Conservation (phyloP, 208 protist genomes). For the Wallacemonas sp. region DNA sequence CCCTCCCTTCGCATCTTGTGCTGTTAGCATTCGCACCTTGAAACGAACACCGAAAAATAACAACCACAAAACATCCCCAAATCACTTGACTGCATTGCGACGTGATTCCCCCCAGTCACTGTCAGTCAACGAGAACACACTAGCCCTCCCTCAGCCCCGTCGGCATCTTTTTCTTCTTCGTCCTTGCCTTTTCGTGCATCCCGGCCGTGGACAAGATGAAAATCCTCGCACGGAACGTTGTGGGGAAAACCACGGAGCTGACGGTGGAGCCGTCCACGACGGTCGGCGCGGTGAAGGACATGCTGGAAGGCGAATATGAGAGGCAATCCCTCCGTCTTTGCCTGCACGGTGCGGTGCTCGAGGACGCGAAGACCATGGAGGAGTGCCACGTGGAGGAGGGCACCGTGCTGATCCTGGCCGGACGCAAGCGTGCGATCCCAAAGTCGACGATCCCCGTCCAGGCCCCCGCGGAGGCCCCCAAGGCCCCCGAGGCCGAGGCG, state of each 20-base stretch:
- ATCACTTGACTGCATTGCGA: too few species aligned
- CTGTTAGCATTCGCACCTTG: too few species aligned
- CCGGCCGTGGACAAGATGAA: neutral
- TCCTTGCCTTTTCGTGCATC: constrained; percentile 11
- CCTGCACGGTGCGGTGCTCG: constrained; percentile 71
- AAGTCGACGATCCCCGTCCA: constrained; percentile 27
- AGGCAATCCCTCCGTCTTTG: constrained; percentile 61
- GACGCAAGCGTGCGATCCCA: constrained; percentile 71
- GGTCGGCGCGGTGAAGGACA: constrained; percentile 58
- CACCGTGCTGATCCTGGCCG: constrained; percentile 65
- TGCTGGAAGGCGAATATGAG: constrained; percentile 77
- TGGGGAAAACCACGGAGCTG: constrained; percentile 68
- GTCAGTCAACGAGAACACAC: too few species aligned
- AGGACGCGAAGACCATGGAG: constrained; percentile 58
- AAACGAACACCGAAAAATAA: too few species aligned
- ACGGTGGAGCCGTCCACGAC: constrained; percentile 56
- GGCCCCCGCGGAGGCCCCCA: constrained; percentile 13
- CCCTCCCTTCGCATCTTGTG: too few species aligned
- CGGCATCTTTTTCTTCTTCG: constrained; percentile 11
- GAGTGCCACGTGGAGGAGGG: constrained; percentile 52
- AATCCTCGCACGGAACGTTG: constrained; percentile 45
- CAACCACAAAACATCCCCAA: too few species aligned
- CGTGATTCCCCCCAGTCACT: too few species aligned
- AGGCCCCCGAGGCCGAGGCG: neutral
- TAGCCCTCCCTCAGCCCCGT: too few species aligned